Base-by-base conservation (phyloP, 306 rosid species). In the Quercus rubra region DNA sequence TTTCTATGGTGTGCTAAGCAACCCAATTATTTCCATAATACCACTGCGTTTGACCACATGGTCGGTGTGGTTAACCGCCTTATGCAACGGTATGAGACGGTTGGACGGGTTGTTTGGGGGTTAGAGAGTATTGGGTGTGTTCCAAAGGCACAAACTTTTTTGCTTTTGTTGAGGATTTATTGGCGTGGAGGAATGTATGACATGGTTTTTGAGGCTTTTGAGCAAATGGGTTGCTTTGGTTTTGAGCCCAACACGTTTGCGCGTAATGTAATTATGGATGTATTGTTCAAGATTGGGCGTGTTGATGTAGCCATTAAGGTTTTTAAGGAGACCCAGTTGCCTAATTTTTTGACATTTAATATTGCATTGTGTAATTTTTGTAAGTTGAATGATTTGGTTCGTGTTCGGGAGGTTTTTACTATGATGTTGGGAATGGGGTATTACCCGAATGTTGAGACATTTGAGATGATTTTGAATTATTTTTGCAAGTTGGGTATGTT, bases 301-400 rank as follows among this genome's bases (percentile, higher is more conserved):
- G 77, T 78, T 6, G 74, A 78, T 76, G 62, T 63, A 17, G 88
- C 93, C 49, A 28, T 83, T 28, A 69, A 70, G 56, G 83, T 85
- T 71, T 80, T 84, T 59, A 64, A 79, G 69, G 77, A 89, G 75
- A 85, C 74, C 0, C 55, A 17, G 64, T 14, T 57, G 59, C 92
- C 92, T 15, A 91, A 86, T 76, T 91, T 88, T 79, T 80, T 86
- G 75, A 86, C 93, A 38, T 91, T 83, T 80, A 79, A 82, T 75
- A 82, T 80, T 71, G 85, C 88, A 10, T 70, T 91, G 59, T 27
- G 76, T 61, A 86, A 88, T 78, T 86, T 89, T 15, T 83, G 83
- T 20, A 80, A 86, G 70, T 64, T 78, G 15, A 82, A 82, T 23
- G 83, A 87, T 70, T 77, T 80, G 25, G 43, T 20, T 49, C 78